These are phyloP conservation scores for Tylopilus intermedius DNA, from an alignment of 768 basidiomycete species.

Conservation along the genomic window DNA sequence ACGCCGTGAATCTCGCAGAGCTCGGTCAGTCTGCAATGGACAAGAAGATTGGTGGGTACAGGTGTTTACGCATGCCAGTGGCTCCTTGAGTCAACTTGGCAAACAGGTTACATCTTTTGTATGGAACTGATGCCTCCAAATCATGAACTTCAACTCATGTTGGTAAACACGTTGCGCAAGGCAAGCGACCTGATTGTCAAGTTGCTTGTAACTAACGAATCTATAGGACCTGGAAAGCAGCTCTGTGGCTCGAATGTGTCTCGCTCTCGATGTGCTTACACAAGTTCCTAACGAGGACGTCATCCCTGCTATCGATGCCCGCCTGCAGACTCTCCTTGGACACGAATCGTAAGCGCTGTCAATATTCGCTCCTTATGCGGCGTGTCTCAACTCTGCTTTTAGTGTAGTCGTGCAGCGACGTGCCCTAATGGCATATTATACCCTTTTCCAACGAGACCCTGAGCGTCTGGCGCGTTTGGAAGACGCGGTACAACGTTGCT, in stretches of 20 bases:
- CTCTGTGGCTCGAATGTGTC: constrained; percentile 51
- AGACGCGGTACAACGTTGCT: constrained; percentile 12
- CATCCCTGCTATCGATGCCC: constrained; percentile 69
- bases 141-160: constrained; percentile 75
- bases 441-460: constrained; percentile 44
- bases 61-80: not conserved
- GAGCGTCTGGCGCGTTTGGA: constrained; percentile 43
- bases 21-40: constrained; percentile 55
- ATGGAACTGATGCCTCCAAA: constrained; percentile 60
- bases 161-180: constrained; percentile 83
- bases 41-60: constrained; percentile 58
- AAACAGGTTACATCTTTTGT: constrained; percentile 74
- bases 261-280: constrained; percentile 69
- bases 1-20: constrained; percentile 75
- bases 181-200: constrained; percentile 31
- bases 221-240: constrained; percentile 66
- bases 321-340: constrained; percentile 59
- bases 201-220: constrained; percentile 2
- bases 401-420: constrained; percentile 61
- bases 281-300: constrained; percentile 58
- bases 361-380: constrained; percentile 5
- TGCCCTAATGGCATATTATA: constrained; percentile 53
- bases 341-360: constrained; percentile 69
- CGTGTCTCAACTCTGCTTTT: constrained; percentile 8
- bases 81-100: not conserved